phyloP scores from a whole-genome alignment of 2,329 filamentous ascomycete species.

The Pochonia chlamydosporia region DNA sequence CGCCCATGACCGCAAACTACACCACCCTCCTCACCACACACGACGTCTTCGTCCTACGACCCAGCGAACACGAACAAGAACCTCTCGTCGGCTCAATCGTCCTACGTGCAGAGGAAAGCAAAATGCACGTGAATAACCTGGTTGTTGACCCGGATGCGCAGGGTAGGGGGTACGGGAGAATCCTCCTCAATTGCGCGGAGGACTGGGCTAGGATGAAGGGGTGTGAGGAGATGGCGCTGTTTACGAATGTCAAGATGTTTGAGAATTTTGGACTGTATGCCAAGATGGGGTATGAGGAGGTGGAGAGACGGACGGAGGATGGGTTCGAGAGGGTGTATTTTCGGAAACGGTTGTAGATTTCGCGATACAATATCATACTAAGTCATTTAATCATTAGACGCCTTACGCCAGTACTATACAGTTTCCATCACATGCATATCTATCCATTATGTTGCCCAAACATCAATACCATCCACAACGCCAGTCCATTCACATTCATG shows the following conservation, averaged over 20 bases:
- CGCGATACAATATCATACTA: not conserved
- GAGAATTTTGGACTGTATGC: constrained; percentile 24
- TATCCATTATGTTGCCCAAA: no score
- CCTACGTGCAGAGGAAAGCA: constrained; percentile 9
- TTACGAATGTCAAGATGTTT: constrained; percentile 28
- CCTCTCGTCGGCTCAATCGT: constrained; percentile 24
- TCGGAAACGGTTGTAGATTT: constrained; percentile 14
- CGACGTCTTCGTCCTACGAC: constrained; percentile 19
- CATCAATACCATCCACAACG: not conserved
- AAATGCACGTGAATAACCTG: constrained; percentile 20
- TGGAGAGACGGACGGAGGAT: constrained; percentile 20
- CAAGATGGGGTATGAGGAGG: constrained; percentile 27
- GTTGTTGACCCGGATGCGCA: constrained; percentile 23
- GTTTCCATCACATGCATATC: no score
- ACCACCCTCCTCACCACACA: constrained; percentile 17
- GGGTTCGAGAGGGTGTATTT: constrained; percentile 31
- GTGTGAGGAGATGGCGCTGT: constrained; percentile 20
- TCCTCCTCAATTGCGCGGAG: constrained; percentile 24
- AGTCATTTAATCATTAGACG: no score
- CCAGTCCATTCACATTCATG: not conserved
- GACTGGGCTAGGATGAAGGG: constrained; percentile 19
- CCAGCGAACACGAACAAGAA: not conserved
- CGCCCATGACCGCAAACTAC: constrained; percentile 31
- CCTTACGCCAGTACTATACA: not conserved
- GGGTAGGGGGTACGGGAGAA: constrained; percentile 24